phyloP scores from a whole-genome alignment of 1,284 basidiomycete species.

The Takashimella tepidaria region DNA sequence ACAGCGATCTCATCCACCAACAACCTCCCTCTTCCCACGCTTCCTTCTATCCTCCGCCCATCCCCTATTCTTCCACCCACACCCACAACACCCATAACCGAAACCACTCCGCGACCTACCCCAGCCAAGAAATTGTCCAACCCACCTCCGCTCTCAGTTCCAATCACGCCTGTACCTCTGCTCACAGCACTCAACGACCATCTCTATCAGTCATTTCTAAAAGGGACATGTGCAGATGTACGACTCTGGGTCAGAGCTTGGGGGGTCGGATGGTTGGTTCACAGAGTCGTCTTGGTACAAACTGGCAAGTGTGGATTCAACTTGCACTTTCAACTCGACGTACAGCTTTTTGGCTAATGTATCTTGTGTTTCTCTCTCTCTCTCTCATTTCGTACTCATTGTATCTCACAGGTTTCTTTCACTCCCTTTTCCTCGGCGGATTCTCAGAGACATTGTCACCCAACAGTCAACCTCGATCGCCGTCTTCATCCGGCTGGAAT shows the following conservation, averaged over 20 bases:
- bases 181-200: conserved; percentile 49
- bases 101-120: conserved; percentile 5
- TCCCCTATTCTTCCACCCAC: not conserved
- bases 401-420: conserved; percentile 80
- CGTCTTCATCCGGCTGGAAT: conserved; percentile 20
- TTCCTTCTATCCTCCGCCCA: not conserved
- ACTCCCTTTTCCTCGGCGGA: conserved; percentile 72
- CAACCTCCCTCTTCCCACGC: not conserved
- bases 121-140: conserved; percentile 11
- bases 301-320: conserved; percentile 55
- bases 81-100: not conserved
- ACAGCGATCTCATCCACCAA: no score
- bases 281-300: conserved; percentile 78
- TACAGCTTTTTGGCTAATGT: not conserved
- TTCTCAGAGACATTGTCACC: conserved; percentile 56
- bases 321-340: conserved; percentile 2
- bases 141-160: conserved; percentile 7
- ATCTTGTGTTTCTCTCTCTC: no score
- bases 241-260: conserved; percentile 66
- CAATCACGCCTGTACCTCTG: conserved; percentile 21
- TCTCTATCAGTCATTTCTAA: conserved; percentile 66
- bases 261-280: conserved; percentile 69
- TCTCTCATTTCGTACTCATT: no score
- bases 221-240: conserved; percentile 69
- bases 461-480: conserved; percentile 24